A percentile compares a stretch with the other conserved stretches of the same genome.
Evolutionary conservation across 2,329 filamentous ascomycete species (phyloP).

Genomic region (Phoma sp.): DNA sequence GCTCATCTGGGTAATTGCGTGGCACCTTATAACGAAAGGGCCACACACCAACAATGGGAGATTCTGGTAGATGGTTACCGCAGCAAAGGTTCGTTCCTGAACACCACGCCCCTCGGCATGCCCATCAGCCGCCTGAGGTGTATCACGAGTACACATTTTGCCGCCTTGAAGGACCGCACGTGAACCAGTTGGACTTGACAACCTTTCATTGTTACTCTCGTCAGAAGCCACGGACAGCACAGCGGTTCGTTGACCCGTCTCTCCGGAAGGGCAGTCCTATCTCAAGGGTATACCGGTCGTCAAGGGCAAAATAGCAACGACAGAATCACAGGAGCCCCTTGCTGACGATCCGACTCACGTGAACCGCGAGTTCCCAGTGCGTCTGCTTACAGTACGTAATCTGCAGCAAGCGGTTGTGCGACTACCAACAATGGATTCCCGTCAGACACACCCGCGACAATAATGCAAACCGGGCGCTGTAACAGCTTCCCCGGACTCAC

Average conservation of each 20-base stretch:
- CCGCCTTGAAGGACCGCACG: constrained; percentile 5
- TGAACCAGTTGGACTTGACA: neutral
- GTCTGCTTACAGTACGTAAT: constrained; percentile 5
- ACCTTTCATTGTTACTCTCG: neutral
- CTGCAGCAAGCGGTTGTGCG: constrained; percentile 1
- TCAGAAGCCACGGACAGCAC: neutral
- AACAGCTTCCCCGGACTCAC: constrained; percentile 29
- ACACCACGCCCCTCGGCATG: constrained; percentile 11
- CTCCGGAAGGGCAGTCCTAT: neutral
- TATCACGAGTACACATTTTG: constrained; percentile 6
- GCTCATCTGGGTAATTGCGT: constrained; percentile 23
- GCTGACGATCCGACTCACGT: constrained; percentile 4
- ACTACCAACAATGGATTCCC: constrained; percentile 7
- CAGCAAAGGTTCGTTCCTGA: constrained; percentile 18
- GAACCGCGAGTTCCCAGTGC: neutral
- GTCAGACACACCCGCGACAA: constrained; percentile 18
- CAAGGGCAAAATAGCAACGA: neutral
- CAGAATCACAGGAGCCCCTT: neutral
- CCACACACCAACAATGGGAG: constrained; percentile 16
- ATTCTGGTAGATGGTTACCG: constrained; percentile 15
- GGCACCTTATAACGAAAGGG: constrained; percentile 22
- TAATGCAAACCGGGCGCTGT: constrained; percentile 24
- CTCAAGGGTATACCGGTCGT: neutral
- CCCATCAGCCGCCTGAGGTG: constrained; percentile 5
- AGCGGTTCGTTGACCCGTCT: neutral